Percentiles rank a stretch among this genome's conserved stretches.
These are phyloP conservation scores for Podospora didyma DNA, from an alignment of 495 filamentous ascomycete species.

Conservation along the genomic window DNA sequence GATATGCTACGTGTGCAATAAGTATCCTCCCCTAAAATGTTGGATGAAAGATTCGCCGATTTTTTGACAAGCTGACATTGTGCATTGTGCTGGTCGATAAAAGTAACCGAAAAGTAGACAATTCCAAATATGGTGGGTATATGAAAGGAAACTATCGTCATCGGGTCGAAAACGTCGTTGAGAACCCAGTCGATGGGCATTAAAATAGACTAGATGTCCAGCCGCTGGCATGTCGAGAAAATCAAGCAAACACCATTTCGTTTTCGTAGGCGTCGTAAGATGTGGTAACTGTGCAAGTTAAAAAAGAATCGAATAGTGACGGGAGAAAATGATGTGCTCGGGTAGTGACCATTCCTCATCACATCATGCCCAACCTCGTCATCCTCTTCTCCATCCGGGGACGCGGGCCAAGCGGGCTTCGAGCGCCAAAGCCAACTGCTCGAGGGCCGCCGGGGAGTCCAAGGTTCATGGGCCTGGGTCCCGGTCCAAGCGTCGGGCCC, in stretches of 20 bases:
- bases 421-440: slow-evolving; percentile 9
- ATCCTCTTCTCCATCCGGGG: slow-evolving; percentile 69
- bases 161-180: background rate
- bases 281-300: too few species aligned
- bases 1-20: background rate
- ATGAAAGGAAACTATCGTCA: slow-evolving; percentile 7
- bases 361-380: slow-evolving; percentile 87
- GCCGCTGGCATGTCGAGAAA: background rate
- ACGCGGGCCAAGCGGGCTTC: slow-evolving; percentile 14
- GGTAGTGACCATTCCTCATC: slow-evolving; percentile 1
- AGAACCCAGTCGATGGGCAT: background rate
- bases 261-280: background rate
- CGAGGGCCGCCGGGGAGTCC: slow-evolving; percentile 13
- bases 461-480: slow-evolving; percentile 5
- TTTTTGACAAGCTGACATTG: background rate
- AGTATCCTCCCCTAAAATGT: background rate
- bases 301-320: background rate
- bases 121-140: slow-evolving; percentile 12
- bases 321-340: background rate
- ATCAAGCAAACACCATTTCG: background rate
- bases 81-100: background rate
- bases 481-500: background rate
- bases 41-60: background rate
- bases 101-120: background rate
- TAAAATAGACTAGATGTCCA: background rate